Conservation (phyloP, 352 stramenopile species). For the Phytophthora pisi region DNA sequence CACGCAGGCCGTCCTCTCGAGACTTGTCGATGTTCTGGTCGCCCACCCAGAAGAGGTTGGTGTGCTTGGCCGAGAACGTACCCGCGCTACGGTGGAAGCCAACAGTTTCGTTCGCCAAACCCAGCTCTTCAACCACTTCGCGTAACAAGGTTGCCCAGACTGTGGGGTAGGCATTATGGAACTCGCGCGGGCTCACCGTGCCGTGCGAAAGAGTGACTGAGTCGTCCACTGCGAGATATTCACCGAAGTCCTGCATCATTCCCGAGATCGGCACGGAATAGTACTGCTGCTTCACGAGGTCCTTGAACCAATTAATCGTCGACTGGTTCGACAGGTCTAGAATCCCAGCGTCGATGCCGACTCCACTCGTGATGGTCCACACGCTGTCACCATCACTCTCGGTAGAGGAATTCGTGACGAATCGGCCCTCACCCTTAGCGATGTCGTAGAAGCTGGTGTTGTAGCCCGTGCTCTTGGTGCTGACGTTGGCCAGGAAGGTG, state of each 20-base stretch:
- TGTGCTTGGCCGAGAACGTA: slow-evolving; percentile 31
- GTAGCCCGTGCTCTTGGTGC: slow-evolving; percentile 30
- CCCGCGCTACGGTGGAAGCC: slow-evolving; percentile 34
- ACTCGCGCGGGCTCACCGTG: slow-evolving; percentile 22
- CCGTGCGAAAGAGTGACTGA: slow-evolving; percentile 26
- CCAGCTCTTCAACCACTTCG: slow-evolving; percentile 26
- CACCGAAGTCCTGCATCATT: slow-evolving; percentile 38
- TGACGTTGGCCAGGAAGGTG: slow-evolving; percentile 33
- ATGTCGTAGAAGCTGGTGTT: slow-evolving; percentile 36
- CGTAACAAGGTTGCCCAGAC: slow-evolving; percentile 29
- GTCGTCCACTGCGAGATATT: slow-evolving; percentile 30
- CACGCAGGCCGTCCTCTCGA: slow-evolving; percentile 31
- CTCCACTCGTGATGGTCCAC: slow-evolving; percentile 34
- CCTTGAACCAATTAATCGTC: slow-evolving; percentile 35
- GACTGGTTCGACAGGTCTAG: slow-evolving; percentile 34
- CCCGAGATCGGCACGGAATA: slow-evolving; percentile 36
- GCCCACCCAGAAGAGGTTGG: slow-evolving; percentile 35
- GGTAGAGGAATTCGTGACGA: slow-evolving; percentile 25
- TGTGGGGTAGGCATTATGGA: slow-evolving; percentile 36
- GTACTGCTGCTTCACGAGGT: slow-evolving; percentile 29
- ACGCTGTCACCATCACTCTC: slow-evolving; percentile 10
- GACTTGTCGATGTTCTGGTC: slow-evolving; percentile 37
- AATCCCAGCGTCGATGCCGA: slow-evolving; percentile 28
- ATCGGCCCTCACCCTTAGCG: slow-evolving; percentile 21
- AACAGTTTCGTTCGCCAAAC: slow-evolving; percentile 32